Conservation (phyloP, 352 stramenopile species). For the Phytophthora pistaciae region DNA sequence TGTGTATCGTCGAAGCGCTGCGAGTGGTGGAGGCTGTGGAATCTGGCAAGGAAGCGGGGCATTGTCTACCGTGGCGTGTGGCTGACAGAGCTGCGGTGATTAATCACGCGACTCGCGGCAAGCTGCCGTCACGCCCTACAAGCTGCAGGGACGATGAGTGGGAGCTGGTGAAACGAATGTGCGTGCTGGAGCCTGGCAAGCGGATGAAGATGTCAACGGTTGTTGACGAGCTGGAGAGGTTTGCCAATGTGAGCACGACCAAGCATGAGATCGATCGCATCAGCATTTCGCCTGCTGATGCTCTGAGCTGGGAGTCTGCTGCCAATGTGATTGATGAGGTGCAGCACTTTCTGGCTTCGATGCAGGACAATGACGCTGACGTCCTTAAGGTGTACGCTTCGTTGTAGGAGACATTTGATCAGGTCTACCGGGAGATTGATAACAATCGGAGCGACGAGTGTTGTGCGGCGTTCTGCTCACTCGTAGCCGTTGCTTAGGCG, state of each 20-base stretch:
- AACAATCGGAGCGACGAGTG: background rate
- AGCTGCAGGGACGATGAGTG: too few relatives aligned
- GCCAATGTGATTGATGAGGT: background rate
- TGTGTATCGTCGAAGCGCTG: background rate
- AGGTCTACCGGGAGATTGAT: background rate
- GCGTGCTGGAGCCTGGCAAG: background rate
- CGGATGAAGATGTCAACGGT: background rate
- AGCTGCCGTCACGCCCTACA: too few relatives aligned
- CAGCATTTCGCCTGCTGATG: background rate
- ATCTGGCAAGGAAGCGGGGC: background rate
- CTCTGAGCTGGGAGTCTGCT: background rate
- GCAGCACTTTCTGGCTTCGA: background rate
- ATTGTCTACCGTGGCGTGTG: background rate
- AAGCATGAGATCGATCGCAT: background rate
- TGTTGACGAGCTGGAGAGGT: background rate
- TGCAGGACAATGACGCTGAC: background rate
- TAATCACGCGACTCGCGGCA: too few relatives aligned
- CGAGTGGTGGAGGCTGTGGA: background rate
- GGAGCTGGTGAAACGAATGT: too few relatives aligned
- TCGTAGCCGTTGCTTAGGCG: background rate
- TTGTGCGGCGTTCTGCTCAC: background rate
- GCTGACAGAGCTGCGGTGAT: background rate
- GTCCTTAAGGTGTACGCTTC: background rate
- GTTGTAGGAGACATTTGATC: background rate
- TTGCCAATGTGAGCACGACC: too few relatives aligned